These are phyloP conservation scores for Ophidiomyces ophidiicola DNA, from an alignment of 2,329 filamentous ascomycete genomes.

Conservation along the genomic window DNA sequence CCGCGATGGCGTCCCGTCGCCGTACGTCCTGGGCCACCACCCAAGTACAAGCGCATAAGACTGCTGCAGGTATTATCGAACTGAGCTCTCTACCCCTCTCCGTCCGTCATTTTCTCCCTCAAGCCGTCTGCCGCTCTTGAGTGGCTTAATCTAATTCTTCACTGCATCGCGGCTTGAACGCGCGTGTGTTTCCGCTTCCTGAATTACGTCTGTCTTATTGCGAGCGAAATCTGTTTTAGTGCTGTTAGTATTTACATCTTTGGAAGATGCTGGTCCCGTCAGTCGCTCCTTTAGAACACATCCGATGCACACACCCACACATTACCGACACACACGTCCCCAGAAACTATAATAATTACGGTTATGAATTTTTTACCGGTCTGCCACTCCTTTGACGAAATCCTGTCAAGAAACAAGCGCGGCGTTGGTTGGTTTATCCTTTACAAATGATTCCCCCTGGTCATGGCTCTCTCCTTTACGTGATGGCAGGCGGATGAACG, in stretches of 20 bases:
- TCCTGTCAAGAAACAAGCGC: slow-evolving; percentile 18
- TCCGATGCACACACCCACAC: slow-evolving; percentile 18
- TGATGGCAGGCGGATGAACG: slow-evolving; percentile 6
- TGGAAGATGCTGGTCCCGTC: slow-evolving; percentile 17
- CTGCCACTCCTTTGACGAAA: slow-evolving; percentile 25
- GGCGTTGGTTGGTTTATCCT: slow-evolving; percentile 14
- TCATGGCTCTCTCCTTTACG: slow-evolving; percentile 16
- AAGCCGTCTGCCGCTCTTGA: no score
- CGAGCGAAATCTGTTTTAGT: no score
- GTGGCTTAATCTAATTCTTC: no score
- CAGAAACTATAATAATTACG: slow-evolving; percentile 10
- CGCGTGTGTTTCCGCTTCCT: background rate
- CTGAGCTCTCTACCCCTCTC: no score
- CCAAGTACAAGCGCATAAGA: background rate
- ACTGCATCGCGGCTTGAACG: no score
- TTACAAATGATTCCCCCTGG: slow-evolving; percentile 8
- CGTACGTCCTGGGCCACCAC: slow-evolving; percentile 7
- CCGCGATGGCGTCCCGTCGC: slow-evolving; percentile 14
- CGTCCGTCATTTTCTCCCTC: no score
- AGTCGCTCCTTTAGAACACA: slow-evolving; percentile 16
- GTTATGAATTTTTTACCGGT: slow-evolving; percentile 22
- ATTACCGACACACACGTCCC: no score
- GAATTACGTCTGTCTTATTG: background rate
- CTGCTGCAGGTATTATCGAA: no score
- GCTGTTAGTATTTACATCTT: no score